Percentiles rank a stretch among this genome's conserved stretches.
Conservation (phyloP, 1,139 yeast genomes). For the Blastobotrys malaysiensis region DNA sequence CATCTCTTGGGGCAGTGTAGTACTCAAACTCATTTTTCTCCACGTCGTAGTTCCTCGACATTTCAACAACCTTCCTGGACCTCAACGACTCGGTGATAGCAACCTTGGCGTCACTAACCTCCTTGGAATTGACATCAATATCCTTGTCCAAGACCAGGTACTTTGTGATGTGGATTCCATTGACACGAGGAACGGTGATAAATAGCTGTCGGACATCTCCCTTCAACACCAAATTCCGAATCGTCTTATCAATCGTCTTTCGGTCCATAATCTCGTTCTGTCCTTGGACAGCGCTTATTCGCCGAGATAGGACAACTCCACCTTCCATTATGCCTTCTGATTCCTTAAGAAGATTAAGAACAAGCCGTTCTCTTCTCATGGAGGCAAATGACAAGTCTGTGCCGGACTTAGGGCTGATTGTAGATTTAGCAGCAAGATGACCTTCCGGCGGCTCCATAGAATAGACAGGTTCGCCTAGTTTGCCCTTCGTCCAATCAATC, state of each 20-base stretch:
- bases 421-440: background rate
- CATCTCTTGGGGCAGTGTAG: constrained; percentile 4
- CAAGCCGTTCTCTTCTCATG: constrained; percentile 30
- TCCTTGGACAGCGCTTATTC: constrained; percentile 22
- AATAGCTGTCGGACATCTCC: constrained; percentile 22
- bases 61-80: background rate
- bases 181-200: constrained; percentile 17
- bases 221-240: constrained; percentile 24
- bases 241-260: constrained; percentile 29
- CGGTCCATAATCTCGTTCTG: constrained; percentile 31
- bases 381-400: constrained; percentile 29
- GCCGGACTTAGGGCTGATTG: constrained; percentile 4
- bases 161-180: constrained; percentile 18
- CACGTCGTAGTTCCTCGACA: background rate
- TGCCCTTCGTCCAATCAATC: background rate
- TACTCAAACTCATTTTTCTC: constrained; percentile 12
- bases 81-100: background rate
- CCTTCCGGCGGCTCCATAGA: background rate
- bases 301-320: constrained; percentile 23
- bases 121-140: constrained; percentile 19
- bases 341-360: constrained; percentile 29
- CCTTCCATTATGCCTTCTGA: constrained; percentile 33
- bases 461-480: background rate
- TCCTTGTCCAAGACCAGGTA: constrained; percentile 20
- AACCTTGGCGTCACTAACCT: constrained; percentile 22